These are phyloP conservation scores for Ehretia macrophylla DNA, from an alignment of 257 asterid species.

Conservation along the genomic window DNA sequence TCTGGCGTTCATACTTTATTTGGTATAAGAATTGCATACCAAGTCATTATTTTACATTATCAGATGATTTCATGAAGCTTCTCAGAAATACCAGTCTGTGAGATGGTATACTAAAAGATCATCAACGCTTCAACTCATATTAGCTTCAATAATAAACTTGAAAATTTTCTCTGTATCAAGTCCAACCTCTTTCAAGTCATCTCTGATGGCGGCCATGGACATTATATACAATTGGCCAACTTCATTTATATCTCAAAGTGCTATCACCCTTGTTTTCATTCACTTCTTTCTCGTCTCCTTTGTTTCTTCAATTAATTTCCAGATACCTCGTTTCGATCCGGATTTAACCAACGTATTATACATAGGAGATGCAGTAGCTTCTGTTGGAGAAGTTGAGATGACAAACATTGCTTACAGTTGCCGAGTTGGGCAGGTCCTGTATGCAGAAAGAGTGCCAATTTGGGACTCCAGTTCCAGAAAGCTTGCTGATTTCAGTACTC, in stretches of 20 bases:
- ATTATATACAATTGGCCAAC: not conserved
- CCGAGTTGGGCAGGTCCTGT: conserved; percentile 32
- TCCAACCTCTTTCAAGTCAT: not conserved
- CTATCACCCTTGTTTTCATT: not conserved
- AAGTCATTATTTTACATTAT: too few species aligned
- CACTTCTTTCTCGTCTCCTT: conserved; percentile 3
- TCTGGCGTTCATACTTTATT: too few species aligned
- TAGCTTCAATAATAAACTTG: not conserved
- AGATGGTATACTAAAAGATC: not conserved
- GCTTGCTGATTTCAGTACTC: conserved; percentile 29
- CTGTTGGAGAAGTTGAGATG: conserved; percentile 20
- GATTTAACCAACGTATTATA: conserved; percentile 14
- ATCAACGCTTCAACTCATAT: not conserved
- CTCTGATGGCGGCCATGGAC: not conserved
- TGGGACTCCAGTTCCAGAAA: conserved; percentile 28
- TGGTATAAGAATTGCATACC: too few species aligned
- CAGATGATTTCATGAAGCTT: not conserved
- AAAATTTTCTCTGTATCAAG: not conserved
- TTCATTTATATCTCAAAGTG: not conserved
- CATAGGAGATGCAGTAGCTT: conserved; percentile 28
- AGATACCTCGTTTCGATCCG: conserved; percentile 17
- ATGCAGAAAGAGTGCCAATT: conserved; percentile 19
- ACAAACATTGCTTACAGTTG: conserved; percentile 4
- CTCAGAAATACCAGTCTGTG: not conserved
- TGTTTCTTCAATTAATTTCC: conserved; percentile 15